Evolutionary conservation across 2,329 filamentous ascomycete species (phyloP).

Genomic region (Aspergillus novoparasiticus): DNA sequence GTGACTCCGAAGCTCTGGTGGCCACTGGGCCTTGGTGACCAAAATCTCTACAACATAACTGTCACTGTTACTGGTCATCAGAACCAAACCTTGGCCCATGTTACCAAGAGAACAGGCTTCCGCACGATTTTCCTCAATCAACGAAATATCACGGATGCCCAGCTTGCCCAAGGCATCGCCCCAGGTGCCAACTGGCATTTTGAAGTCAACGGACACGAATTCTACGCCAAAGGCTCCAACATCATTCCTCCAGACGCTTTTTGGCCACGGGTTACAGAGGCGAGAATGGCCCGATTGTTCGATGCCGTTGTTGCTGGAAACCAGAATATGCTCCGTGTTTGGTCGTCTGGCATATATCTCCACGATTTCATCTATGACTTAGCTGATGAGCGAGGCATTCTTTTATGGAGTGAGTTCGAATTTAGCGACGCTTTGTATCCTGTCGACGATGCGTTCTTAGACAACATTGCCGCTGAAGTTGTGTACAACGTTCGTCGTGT

Average conservation of each 20-base stretch:
- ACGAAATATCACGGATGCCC: slow-evolving; percentile 55
- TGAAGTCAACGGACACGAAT: slow-evolving; percentile 65
- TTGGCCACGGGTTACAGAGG: slow-evolving; percentile 61
- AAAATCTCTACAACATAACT: slow-evolving; percentile 60
- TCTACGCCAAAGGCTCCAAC: slow-evolving; percentile 67
- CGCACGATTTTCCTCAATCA: slow-evolving; percentile 64
- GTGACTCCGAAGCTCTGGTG: slow-evolving; percentile 61
- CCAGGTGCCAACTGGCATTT: slow-evolving; percentile 65
- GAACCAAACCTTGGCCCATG: slow-evolving; percentile 43
- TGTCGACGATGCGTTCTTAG: slow-evolving; percentile 55
- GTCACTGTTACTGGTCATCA: slow-evolving; percentile 48
- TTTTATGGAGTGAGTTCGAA: slow-evolving; percentile 66
- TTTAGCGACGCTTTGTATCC: slow-evolving; percentile 65
- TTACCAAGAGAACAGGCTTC: slow-evolving; percentile 61
- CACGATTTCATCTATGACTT: slow-evolving; percentile 66
- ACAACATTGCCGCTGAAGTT: slow-evolving; percentile 59
- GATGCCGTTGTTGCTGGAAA: slow-evolving; percentile 59
- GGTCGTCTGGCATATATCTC: slow-evolving; percentile 62
- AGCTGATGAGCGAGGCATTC: slow-evolving; percentile 62
- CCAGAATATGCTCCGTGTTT: slow-evolving; percentile 67
- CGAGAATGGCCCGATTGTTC: slow-evolving; percentile 56
- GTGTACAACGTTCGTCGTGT: slow-evolving; percentile 63
- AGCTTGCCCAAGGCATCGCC: slow-evolving; percentile 58
- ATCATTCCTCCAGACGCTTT: slow-evolving; percentile 66
- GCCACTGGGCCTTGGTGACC: slow-evolving; percentile 59